Base-by-base conservation (phyloP, 768 basidiomycete species). In the Phaeotremella fagi region DNA sequence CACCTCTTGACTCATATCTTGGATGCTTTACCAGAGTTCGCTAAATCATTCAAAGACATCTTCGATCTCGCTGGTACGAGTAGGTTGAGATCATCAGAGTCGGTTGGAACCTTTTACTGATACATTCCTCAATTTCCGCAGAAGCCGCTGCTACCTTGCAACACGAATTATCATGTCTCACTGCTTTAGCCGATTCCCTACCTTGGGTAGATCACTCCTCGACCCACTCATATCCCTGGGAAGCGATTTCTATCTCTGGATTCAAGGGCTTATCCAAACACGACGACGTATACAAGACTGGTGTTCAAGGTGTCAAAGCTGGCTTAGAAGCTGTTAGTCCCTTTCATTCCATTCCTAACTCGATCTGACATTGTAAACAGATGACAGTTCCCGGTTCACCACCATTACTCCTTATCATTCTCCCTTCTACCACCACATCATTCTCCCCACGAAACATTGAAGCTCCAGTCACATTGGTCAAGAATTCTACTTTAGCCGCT, bases 381-480 rank as follows among this genome's bases (percentile, higher is more conserved):
- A 73, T 73, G 71, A 67, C 69, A 14, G 48, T 51, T 24, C 63
- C 65, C 3, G 48, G 55, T 44, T 67, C 68, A 11, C 69, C 71
- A 20, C 70, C 72, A 31, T 46, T 73, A 3, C 60, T 71, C 41
- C 48, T 73, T n/a, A 62, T 73, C 46, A 63, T 73, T 61, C 54
- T 65, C 29, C 72, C 72, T 26, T 52, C 50, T 16, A 45, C 46
- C 49, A 42, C 31, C 47, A 41, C 60, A 50, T 37, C 46, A 28
- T 22, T 45, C 44, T 28, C 4, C 24, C 12, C 41, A 36, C 49
- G 55, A 37, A 45, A 51, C 12, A 20, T 52, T 23, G 33, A 52
- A 27, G 4, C 35, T 26, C 44, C 55, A 25, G 51, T 54, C 16
- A 43, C 50, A 43, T 28, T 48, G 5, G 36, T 20, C n/a, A 52